A percentile compares a stretch with the other conserved stretches of the same genome.
phyloP scores from a whole-genome alignment of 495 filamentous ascomycete genomes.

The Hypoxylon intermedium region DNA sequence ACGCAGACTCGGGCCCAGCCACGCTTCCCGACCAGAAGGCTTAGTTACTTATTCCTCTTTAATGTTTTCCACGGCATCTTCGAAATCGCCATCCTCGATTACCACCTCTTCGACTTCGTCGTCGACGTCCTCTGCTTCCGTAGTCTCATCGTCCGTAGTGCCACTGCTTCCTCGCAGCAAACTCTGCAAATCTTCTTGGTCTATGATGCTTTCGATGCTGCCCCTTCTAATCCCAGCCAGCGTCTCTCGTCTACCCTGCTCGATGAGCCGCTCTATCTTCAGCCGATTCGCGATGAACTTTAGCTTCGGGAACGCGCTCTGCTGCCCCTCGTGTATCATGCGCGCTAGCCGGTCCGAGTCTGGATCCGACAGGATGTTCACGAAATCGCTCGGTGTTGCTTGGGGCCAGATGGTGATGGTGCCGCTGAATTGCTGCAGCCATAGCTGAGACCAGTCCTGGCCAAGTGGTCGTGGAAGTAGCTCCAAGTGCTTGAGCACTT shows the following conservation, averaged over 20 bases:
- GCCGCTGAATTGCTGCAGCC: conserved; percentile 92
- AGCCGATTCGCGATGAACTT: conserved; percentile 88
- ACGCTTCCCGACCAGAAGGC: background rate
- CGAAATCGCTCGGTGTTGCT: conserved; percentile 75
- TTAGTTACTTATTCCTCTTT: conserved; percentile 20
- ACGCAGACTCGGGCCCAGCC: too few relatives aligned
- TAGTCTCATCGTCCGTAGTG: conserved; percentile 41
- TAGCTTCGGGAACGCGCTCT: conserved; percentile 85
- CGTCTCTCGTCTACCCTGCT: conserved; percentile 71
- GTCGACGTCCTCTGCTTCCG: conserved; percentile 21
- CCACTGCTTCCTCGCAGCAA: conserved; percentile 37
- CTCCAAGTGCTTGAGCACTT: conserved; percentile 89
- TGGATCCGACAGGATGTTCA: conserved; percentile 84
- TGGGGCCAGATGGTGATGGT: conserved; percentile 97
- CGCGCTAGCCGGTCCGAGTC: conserved; percentile 72
- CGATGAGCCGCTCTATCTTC: conserved; percentile 79
- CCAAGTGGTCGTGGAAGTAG: conserved; percentile 88
- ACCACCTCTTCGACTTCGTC: conserved; percentile 16
- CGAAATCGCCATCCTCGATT: conserved; percentile 22
- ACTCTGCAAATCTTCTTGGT: conserved; percentile 51
- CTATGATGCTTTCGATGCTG: conserved; percentile 55
- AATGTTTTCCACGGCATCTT: conserved; percentile 5
- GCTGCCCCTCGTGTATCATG: conserved; percentile 89
- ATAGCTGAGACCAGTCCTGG: conserved; percentile 95
- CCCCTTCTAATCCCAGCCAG: conserved; percentile 47